Conservation (phyloP, 2,329 filamentous ascomycete genomes). For the Fonsecaea pedrosoi region DNA sequence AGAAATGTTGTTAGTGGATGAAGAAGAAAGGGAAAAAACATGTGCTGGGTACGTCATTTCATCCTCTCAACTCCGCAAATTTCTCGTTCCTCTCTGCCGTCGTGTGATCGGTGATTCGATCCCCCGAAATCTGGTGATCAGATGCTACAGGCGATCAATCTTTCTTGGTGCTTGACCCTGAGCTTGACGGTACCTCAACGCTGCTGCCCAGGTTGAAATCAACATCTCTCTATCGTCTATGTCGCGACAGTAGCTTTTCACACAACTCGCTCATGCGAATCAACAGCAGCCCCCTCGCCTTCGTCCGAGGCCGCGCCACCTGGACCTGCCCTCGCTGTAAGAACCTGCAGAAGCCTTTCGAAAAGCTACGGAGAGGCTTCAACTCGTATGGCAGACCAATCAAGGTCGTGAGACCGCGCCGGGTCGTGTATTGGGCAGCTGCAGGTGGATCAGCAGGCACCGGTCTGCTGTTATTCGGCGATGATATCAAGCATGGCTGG, state of each 20-base stretch:
- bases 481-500: slow-evolving; percentile 77
- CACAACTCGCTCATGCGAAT: slow-evolving; percentile 32
- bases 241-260: slow-evolving; percentile 6
- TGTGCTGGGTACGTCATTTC: slow-evolving; percentile 11
- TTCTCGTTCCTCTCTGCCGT: slow-evolving; percentile 11
- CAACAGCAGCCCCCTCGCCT: slow-evolving; percentile 15
- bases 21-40: neutral
- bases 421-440: slow-evolving; percentile 34
- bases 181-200: neutral
- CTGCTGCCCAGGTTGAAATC: neutral
- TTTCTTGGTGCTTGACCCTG: neutral
- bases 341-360: slow-evolving; percentile 3
- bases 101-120: slow-evolving; percentile 12
- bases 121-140: slow-evolving; percentile 14
- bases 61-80: slow-evolving; percentile 5
- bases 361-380: slow-evolving; percentile 21
- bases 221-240: slow-evolving; percentile 1
- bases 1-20: neutral
- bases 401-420: slow-evolving; percentile 28
- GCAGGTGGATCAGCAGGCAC: slow-evolving; percentile 31
- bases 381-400: slow-evolving; percentile 24
- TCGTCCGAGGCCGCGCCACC: slow-evolving; percentile 28
- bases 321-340: slow-evolving; percentile 37
- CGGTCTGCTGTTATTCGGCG: slow-evolving; percentile 54
- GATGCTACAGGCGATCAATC: neutral